Conservation (phyloP, 1,284 basidiomycete genomes). For the Boletus sp. region DNA sequence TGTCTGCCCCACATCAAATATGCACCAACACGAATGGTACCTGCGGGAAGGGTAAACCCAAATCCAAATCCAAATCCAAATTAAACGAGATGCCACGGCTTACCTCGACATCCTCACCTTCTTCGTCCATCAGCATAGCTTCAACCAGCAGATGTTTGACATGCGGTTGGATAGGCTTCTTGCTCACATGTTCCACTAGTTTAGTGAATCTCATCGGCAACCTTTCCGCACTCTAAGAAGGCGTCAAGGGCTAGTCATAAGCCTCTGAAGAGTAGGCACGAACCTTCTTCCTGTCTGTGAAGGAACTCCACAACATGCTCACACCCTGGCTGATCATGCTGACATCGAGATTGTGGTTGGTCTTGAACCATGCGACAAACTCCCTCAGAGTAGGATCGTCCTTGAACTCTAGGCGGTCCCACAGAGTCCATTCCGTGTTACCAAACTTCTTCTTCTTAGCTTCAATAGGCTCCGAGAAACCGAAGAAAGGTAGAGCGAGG, state of each 20-base stretch:
- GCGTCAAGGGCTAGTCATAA: neutral
- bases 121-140: constrained; percentile 89
- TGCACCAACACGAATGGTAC: constrained; percentile 69
- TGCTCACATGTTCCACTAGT: constrained; percentile 90
- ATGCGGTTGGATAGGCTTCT: constrained; percentile 82
- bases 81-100: constrained; percentile 6
- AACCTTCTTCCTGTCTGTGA: constrained; percentile 88
- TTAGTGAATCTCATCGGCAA: constrained; percentile 87
- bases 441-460: constrained; percentile 90
- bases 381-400: constrained; percentile 88
- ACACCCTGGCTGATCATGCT: constrained; percentile 97
- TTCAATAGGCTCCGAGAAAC: constrained; percentile 96
- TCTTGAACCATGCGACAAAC: constrained; percentile 82
- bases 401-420: constrained; percentile 95
- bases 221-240: constrained; percentile 74
- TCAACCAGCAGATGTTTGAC: constrained; percentile 86
- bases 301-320: constrained; percentile 96
- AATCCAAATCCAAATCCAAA: too few relatives aligned
- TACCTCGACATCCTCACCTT: constrained; percentile 86
- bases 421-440: constrained; percentile 91
- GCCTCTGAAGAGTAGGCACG: constrained; percentile 1
- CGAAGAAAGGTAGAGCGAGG: constrained; percentile 97
- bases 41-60: constrained; percentile 31
- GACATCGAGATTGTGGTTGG: constrained; percentile 83
- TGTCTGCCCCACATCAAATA: constrained; percentile 34